These are phyloP conservation scores for Jamesozyma spencerorum DNA, from an alignment of 805 yeast genomes.

Conservation along the genomic window DNA sequence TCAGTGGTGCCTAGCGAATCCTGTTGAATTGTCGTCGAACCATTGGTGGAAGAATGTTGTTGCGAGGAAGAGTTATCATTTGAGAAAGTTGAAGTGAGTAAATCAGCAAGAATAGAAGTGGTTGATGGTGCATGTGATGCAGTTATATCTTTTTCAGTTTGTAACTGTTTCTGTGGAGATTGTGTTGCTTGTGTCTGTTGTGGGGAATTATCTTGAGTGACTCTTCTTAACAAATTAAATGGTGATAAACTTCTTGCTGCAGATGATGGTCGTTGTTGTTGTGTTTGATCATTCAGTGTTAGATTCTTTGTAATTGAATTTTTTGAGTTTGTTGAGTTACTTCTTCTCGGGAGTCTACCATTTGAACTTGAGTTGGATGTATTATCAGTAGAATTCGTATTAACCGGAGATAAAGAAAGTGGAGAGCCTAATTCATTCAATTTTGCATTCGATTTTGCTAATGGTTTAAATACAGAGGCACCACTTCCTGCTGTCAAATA, in stretches of 20 bases:
- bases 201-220: slow-evolving; percentile 4
- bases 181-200: no score
- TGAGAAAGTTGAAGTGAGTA: slow-evolving; percentile 12
- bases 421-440: not conserved
- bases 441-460: not conserved
- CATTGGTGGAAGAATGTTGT: not conserved
- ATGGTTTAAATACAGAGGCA: slow-evolving; percentile 13
- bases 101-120: slow-evolving; percentile 22
- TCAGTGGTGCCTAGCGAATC: not conserved
- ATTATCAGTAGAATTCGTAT: not conserved
- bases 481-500: slow-evolving; percentile 11
- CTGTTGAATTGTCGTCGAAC: no score
- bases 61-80: slow-evolving; percentile 4
- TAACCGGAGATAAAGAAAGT: slow-evolving; percentile 3
- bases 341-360: slow-evolving; percentile 4
- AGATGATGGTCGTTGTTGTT: not conserved
- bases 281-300: no score
- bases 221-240: slow-evolving; percentile 22
- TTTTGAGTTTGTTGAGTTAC: slow-evolving; percentile 3
- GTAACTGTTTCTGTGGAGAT: not conserved
- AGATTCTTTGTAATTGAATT: not conserved
- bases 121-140: slow-evolving; percentile 7
- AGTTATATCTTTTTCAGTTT: not conserved
- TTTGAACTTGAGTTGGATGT: not conserved
- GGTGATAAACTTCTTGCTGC: slow-evolving; percentile 23